These are phyloP conservation scores for Dioscorea alata DNA, from an alignment of 106 monocot genomes.

Conservation along the genomic window DNA sequence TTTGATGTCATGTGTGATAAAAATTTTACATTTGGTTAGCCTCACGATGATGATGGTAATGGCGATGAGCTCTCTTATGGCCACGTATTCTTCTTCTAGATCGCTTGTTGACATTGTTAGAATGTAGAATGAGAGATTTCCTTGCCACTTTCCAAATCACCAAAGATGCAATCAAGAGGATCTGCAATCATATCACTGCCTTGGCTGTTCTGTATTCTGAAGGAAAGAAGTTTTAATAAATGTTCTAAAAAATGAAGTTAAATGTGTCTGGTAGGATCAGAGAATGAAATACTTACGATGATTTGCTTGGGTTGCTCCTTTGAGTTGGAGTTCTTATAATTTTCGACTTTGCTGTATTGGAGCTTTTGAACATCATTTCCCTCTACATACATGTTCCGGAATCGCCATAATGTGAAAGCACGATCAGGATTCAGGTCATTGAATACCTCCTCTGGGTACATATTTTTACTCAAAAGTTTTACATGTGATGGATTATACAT, in stretches of 20 bases:
- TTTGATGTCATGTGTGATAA: no score
- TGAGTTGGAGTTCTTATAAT: background rate
- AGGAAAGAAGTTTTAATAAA: background rate
- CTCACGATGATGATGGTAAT: background rate
- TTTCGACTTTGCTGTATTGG: background rate
- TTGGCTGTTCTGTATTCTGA: conserved; percentile 8
- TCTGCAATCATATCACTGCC: conserved; percentile 22
- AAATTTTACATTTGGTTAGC: no score
- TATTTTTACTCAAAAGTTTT: conserved; percentile 25
- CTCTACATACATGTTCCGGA: conserved; percentile 27
- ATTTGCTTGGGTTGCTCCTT: conserved; percentile 1
- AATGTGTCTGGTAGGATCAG: background rate
- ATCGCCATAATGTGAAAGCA: conserved; percentile 28
- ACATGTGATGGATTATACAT: conserved; percentile 6
- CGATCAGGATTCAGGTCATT: conserved; percentile 33
- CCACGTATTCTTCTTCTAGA: conserved; percentile 22
- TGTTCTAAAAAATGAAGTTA: background rate
- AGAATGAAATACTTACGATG: conserved; percentile 1
- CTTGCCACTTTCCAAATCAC: conserved; percentile 15
- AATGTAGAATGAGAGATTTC: conserved; percentile 18
- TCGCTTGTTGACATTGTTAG: conserved; percentile 1
- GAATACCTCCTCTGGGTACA: conserved; percentile 49
- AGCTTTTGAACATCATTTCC: background rate
- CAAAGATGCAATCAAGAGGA: conserved; percentile 60
- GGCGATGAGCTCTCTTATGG: conserved; percentile 37